Percentiles rank a stretch among this genome's conserved stretches.
These are phyloP conservation scores for Telopea speciosissima DNA, from an alignment of 177 flowering plant genomes.

Conservation along the genomic window DNA sequence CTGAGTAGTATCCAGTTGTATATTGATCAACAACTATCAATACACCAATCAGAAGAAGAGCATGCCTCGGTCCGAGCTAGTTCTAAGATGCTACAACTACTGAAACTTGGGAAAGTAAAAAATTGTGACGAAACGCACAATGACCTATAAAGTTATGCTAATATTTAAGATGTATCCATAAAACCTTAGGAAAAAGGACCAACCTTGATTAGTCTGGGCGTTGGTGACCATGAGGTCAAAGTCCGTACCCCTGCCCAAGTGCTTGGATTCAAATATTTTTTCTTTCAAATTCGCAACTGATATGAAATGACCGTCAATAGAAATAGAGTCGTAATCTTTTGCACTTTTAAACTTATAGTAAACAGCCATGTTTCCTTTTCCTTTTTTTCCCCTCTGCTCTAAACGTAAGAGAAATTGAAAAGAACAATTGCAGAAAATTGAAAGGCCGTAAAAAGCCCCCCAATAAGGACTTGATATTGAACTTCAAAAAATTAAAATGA, in stretches of 20 bases:
- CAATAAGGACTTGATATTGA: constrained; percentile 17
- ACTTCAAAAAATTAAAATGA: not conserved
- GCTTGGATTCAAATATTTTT: constrained; percentile 97
- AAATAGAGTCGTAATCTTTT: constrained; percentile 84
- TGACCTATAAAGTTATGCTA: not conserved
- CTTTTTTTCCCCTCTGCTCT: not conserved
- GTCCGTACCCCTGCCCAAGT: constrained; percentile 95
- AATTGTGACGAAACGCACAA: not conserved
- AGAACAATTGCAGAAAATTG: constrained; percentile 8
- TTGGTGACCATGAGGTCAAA: constrained; percentile 95
- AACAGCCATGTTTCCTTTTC: constrained; percentile 60
- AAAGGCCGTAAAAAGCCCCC: constrained; percentile 11
- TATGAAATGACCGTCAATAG: constrained; percentile 90
- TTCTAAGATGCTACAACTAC: not conserved
- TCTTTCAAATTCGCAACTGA: constrained; percentile 90
- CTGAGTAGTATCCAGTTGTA: too few relatives aligned
- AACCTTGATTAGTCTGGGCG: constrained; percentile 98
- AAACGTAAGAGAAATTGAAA: constrained; percentile 7
- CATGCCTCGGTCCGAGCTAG: not conserved
- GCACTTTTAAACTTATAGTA: constrained; percentile 99
- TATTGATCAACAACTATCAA: too few relatives aligned
- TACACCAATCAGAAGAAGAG: not conserved
- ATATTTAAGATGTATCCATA: not conserved
- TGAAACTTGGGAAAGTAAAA: not conserved
- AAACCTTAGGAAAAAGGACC: constrained; percentile 26